phyloP scores from a whole-genome alignment of 2,329 filamentous ascomycete species.

The Dactylonectria estremocensis region DNA sequence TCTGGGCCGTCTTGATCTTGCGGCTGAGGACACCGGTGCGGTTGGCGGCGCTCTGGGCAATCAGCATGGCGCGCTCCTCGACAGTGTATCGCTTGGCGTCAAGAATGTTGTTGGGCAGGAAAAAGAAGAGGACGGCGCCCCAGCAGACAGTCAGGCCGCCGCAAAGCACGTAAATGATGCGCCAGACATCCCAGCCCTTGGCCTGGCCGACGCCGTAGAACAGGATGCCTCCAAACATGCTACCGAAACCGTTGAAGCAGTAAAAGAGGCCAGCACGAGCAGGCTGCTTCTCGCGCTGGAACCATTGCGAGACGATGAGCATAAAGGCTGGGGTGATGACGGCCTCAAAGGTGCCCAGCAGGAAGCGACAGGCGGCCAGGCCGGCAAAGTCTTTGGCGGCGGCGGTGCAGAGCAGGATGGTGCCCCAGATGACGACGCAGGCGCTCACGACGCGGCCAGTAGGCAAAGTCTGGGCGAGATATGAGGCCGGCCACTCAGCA shows the following conservation, averaged over 20 bases:
- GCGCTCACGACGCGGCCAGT: conserved; percentile 54
- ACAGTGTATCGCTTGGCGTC: conserved; percentile 48
- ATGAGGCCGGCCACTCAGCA: conserved; percentile 58
- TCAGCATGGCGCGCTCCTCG: conserved; percentile 62
- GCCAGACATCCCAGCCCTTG: conserved; percentile 61
- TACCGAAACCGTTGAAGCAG: conserved; percentile 61
- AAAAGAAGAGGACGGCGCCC: conserved; percentile 59
- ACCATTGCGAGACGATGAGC: conserved; percentile 67
- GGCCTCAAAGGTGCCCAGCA: conserved; percentile 64
- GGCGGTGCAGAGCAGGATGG: conserved; percentile 62
- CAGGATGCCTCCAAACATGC: conserved; percentile 62
- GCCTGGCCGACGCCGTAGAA: conserved; percentile 70
- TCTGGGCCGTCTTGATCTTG: conserved; percentile 64
- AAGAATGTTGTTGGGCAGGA: conserved; percentile 65
- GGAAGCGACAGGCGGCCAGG: conserved; percentile 61
- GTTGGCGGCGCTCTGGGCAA: conserved; percentile 72
- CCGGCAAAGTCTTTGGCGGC: conserved; percentile 59
- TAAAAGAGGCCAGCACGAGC: conserved; percentile 60
- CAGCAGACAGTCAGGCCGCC: conserved; percentile 65
- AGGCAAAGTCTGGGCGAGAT: conserved; percentile 53
- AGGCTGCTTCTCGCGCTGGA: conserved; percentile 61
- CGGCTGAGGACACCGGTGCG: conserved; percentile 64
- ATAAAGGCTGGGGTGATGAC: conserved; percentile 66
- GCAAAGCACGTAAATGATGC: conserved; percentile 68
- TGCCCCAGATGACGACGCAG: conserved; percentile 55